Base-by-base conservation (phyloP, 148 eudicot species). In the Persicaria tinctoria region DNA sequence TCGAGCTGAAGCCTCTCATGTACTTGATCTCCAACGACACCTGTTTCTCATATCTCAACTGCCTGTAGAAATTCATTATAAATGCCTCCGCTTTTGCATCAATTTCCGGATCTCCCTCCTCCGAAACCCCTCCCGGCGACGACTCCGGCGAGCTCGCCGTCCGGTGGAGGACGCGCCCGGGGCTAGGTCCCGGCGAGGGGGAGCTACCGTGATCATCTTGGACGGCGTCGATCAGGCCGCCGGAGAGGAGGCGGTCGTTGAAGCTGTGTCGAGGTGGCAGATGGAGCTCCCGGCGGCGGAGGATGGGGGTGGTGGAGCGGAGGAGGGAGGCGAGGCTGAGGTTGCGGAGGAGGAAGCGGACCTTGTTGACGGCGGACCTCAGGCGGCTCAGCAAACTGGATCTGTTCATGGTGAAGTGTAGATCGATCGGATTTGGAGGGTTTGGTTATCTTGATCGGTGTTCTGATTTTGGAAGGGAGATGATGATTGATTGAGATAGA, bases 11-110 rank as follows among this genome's bases (percentile, higher is more conserved):
- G 10, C 75, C 54, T 51, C 54, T 27, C 20, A 74, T 66, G 74
- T 83, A 80, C 77, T 77, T 80, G 16, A 83, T 68, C 45, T 78
- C 72, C 62, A 83, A 13, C 1, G 86, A 83, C 49, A 83, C 77
- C 70, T 83, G 86, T 23, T 75, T 80, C 13, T 83, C 83, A 51
- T 7, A 76, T 6, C 68, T 44, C 20, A 83, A 44, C 56, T 80
- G 86, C 45, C 53, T 59, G 44, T 76, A 46, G 53, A 83, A 83
- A 78, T 78, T 75, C 12, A 50, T 51, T 7, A 83, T 83, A 48
- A 83, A 83, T 77, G 72, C 57, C 18, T 83, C 81, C n/a, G 86
- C 79, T 32, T 49, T 75, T 13, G 60, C 78, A 68, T 83, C 83
- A 0, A 83, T 76, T 46, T 80, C 76, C 12, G 50, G 71, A 23